A percentile compares a stretch with the other conserved stretches of the same genome.
These are phyloP conservation scores for Stereocaulon alpinum DNA, from an alignment of 495 filamentous ascomycete species.

Conservation along the genomic window DNA sequence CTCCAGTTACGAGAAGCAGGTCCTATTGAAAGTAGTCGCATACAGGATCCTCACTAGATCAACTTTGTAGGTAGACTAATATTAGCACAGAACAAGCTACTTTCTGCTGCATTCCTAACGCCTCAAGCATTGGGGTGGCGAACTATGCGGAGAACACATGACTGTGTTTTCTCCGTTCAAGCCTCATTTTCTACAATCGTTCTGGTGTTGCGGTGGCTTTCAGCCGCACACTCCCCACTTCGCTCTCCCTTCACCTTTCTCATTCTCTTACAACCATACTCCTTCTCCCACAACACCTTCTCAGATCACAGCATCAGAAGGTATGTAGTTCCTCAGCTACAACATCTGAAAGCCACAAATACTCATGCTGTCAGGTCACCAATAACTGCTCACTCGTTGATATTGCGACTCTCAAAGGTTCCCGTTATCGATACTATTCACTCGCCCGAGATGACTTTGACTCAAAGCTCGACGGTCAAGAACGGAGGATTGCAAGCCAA, in stretches of 20 bases:
- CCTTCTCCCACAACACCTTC: too few relatives aligned
- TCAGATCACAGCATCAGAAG: too few relatives aligned
- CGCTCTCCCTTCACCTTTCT: too few relatives aligned
- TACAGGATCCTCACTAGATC: background rate
- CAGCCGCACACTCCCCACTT: too few relatives aligned
- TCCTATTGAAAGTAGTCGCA: background rate
- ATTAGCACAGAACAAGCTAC: slow-evolving; percentile 6
- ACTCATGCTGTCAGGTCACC: too few relatives aligned
- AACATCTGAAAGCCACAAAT: too few relatives aligned
- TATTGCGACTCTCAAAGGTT: background rate
- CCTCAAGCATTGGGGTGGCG: background rate
- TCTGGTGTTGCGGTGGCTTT: too few relatives aligned
- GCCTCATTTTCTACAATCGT: background rate
- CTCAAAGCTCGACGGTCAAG: background rate
- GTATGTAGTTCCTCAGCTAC: too few relatives aligned
- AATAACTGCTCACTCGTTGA: background rate
- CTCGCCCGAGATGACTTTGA: background rate
- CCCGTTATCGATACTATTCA: background rate
- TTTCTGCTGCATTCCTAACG: background rate
- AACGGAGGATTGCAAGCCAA: background rate
- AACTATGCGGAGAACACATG: background rate
- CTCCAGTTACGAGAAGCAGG: background rate
- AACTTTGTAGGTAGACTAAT: slow-evolving; percentile 12
- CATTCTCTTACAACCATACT: too few relatives aligned
- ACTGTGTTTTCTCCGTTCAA: background rate